phyloP scores from a whole-genome alignment of 257 asterid species.

The Petunia secreta region DNA sequence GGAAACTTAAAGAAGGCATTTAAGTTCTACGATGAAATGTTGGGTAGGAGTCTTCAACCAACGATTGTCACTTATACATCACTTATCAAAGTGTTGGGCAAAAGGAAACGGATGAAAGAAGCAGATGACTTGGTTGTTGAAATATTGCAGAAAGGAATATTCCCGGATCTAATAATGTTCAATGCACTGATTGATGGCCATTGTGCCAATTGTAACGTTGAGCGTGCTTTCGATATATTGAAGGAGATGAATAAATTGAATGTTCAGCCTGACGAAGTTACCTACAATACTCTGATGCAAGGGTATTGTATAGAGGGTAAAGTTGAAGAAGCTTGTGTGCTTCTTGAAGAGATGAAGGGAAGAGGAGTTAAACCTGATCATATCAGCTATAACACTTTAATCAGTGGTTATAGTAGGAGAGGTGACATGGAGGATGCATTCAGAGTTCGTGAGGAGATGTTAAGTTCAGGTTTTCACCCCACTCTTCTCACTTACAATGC shows the following conservation, averaged over 20 bases:
- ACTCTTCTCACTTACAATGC: slow-evolving; percentile 54
- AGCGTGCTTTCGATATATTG: slow-evolving; percentile 46
- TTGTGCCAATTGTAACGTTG: slow-evolving; percentile 46
- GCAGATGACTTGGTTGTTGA: slow-evolving; percentile 53
- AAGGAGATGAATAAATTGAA: slow-evolving; percentile 53
- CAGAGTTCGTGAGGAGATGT: slow-evolving; percentile 49
- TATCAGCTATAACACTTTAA: slow-evolving; percentile 51
- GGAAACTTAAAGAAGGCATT: slow-evolving; percentile 51
- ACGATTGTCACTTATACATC: slow-evolving; percentile 51
- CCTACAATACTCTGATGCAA: slow-evolving; percentile 54
- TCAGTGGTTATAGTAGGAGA: slow-evolving; percentile 54
- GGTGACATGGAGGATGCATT: slow-evolving; percentile 52
- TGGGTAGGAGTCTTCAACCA: slow-evolving; percentile 50
- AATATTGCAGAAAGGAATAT: slow-evolving; percentile 41
- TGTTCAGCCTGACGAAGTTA: slow-evolving; percentile 55
- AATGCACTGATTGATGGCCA: slow-evolving; percentile 60
- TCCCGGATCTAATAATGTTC: slow-evolving; percentile 61
- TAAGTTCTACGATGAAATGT: slow-evolving; percentile 53
- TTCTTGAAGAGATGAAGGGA: slow-evolving; percentile 51
- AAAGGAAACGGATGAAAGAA: slow-evolving; percentile 52
- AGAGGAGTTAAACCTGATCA: slow-evolving; percentile 53
- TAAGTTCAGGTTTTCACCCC: slow-evolving; percentile 45
- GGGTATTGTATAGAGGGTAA: slow-evolving; percentile 56
- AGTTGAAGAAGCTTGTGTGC: slow-evolving; percentile 50
- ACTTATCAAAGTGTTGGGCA: slow-evolving; percentile 52